phyloP scores from a whole-genome alignment of 192 early-diverging fungal species.

The Podila clonocystis region DNA sequence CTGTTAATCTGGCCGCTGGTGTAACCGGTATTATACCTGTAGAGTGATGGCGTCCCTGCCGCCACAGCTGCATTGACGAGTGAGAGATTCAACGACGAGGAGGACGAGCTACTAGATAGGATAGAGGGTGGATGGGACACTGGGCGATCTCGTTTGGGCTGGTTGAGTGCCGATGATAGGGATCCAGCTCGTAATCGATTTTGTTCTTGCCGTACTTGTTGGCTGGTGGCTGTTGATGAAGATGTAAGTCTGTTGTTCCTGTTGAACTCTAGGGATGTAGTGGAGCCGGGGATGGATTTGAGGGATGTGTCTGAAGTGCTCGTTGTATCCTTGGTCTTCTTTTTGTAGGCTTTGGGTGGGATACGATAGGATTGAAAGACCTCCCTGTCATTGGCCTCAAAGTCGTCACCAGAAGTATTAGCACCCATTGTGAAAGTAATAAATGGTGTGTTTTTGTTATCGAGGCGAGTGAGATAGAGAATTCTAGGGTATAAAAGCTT shows the following conservation, averaged over 20 bases:
- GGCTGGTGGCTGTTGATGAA: conserved; percentile 1
- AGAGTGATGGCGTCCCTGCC: conserved; percentile 21
- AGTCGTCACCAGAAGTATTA: conserved; percentile 39
- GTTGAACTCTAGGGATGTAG: conserved; percentile 18
- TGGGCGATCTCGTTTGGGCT: conserved; percentile 19
- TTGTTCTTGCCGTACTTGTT: conserved; percentile 7
- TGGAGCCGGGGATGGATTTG: conserved; percentile 8
- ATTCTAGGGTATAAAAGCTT: background rate
- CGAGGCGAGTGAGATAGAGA: background rate
- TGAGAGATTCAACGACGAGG: conserved; percentile 38
- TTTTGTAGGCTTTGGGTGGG: conserved; percentile 46
- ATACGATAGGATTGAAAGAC: conserved; percentile 50
- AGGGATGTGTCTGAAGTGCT: background rate
- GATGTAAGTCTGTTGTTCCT: background rate
- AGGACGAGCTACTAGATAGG: conserved; percentile 23
- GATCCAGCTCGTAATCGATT: conserved; percentile 24
- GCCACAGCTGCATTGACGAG: conserved; percentile 45
- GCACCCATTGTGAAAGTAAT: conserved; percentile 18
- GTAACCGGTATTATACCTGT: background rate
- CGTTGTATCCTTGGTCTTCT: conserved; percentile 12
- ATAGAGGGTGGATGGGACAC: conserved; percentile 39
- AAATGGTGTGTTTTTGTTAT: background rate
- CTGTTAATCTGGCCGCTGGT: background rate
- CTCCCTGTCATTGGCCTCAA: conserved; percentile 32
- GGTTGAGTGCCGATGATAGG: conserved; percentile 14